phyloP scores from a whole-genome alignment of 2,329 filamentous ascomycete genomes.

The Hypoxylon sp. region DNA sequence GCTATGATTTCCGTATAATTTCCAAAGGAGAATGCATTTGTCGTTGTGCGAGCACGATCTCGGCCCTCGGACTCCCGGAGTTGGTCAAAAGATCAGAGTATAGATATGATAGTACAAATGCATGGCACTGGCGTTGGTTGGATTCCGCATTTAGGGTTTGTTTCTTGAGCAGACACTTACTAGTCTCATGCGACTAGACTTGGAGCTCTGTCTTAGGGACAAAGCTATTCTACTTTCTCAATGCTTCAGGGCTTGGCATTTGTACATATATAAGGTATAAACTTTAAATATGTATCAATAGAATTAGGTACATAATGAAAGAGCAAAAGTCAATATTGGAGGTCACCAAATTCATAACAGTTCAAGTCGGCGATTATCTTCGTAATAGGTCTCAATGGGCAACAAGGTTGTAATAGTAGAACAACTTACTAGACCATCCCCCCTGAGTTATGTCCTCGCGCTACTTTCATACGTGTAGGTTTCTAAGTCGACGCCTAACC shows the following conservation, averaged over 20 bases:
- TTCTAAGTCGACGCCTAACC: background rate
- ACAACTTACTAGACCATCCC: background rate
- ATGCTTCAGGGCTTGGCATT: background rate
- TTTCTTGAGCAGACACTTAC: slow-evolving; percentile 19
- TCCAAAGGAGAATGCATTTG: background rate
- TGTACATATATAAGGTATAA: background rate
- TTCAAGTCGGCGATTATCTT: background rate
- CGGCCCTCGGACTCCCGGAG: background rate
- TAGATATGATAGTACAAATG: slow-evolving; percentile 36
- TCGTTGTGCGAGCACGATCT: background rate
- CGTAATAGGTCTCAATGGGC: background rate
- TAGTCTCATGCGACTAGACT: background rate
- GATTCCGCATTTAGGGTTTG: slow-evolving; percentile 21
- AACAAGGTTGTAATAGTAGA: background rate
- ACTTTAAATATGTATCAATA: slow-evolving; percentile 1
- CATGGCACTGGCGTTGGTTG: slow-evolving; percentile 51
- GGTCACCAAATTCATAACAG: background rate
- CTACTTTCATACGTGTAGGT: too few relatives aligned
- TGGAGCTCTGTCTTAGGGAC: background rate
- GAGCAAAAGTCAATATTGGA: background rate
- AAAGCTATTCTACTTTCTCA: background rate
- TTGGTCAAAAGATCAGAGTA: slow-evolving; percentile 22
- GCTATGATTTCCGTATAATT: slow-evolving; percentile 64
- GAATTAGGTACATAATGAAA: background rate
- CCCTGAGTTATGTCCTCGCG: background rate